phyloP scores from a whole-genome alignment of 306 rosid genomes.

The Arachis hypogaea region DNA sequence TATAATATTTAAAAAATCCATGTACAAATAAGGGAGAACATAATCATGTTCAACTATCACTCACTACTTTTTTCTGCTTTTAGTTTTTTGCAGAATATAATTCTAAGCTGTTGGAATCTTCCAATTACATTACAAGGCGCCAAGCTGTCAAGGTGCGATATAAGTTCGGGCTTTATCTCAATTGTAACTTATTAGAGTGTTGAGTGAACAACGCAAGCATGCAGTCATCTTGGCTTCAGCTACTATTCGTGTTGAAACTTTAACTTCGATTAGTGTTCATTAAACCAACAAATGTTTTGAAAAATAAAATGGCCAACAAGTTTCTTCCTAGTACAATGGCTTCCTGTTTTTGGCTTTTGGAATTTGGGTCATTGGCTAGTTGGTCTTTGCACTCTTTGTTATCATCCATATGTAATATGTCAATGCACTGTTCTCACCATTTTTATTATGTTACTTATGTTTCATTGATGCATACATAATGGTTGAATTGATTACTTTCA shows the following conservation, averaged over 20 bases:
- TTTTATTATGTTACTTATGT: conserved; percentile 25
- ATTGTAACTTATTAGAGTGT: conserved; percentile 11
- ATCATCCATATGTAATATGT: conserved; percentile 9
- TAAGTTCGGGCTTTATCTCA: conserved; percentile 28
- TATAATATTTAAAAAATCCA: too few species aligned
- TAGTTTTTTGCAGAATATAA: conserved; percentile 95
- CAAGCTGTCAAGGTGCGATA: conserved; percentile 89
- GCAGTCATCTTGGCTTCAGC: conserved; percentile 14
- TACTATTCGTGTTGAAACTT: conserved; percentile 23
- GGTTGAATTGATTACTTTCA: conserved; percentile 42
- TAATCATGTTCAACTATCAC: neutral
- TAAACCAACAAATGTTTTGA: conserved; percentile 12
- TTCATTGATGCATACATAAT: conserved; percentile 20
- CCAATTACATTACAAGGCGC: conserved; percentile 95
- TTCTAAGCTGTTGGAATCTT: conserved; percentile 87
- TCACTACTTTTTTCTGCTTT: conserved; percentile 37
- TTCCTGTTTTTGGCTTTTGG: neutral
- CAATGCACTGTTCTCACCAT: conserved; percentile 1
- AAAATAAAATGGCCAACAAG: conserved; percentile 4
- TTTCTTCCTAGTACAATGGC: conserved; percentile 24
- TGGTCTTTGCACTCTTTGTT: conserved; percentile 20
- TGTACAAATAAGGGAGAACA: too few species aligned
- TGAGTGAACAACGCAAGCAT: conserved; percentile 30
- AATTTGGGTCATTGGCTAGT: conserved; percentile 4
- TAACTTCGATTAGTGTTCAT: conserved; percentile 4